phyloP scores from a whole-genome alignment of 2,329 filamentous ascomycete species.

The Fusarium pseudocircinatum region DNA sequence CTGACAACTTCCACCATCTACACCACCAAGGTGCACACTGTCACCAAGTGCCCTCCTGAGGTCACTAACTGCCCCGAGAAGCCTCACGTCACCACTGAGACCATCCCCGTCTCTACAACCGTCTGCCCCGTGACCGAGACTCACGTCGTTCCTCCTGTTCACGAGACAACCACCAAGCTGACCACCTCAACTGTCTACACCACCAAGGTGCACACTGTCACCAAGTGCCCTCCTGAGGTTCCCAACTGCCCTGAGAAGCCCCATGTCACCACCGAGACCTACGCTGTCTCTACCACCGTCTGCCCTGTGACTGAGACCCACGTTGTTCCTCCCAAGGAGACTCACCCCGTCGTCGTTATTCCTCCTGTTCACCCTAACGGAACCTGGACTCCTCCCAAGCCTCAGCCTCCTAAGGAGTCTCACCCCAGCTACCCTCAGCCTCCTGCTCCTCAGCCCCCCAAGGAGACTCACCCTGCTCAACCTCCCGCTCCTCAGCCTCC shows the following conservation, averaged over 20 bases:
- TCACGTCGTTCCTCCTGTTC: not conserved
- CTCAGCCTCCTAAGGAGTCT: slow-evolving; percentile 20
- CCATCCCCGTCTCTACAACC: slow-evolving; percentile 17
- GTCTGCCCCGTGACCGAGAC: slow-evolving; percentile 29
- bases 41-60: slow-evolving; percentile 24
- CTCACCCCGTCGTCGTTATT: not conserved
- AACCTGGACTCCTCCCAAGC: slow-evolving; percentile 23
- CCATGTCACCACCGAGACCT: slow-evolving; percentile 29
- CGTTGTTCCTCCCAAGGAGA: slow-evolving; percentile 7
- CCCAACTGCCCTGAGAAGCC: slow-evolving; percentile 28
- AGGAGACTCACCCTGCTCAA: slow-evolving; percentile 7
- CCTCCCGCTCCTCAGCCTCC: slow-evolving; percentile 4
- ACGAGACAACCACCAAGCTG: slow-evolving; percentile 19
- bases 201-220: slow-evolving; percentile 33
- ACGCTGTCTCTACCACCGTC: slow-evolving; percentile 29
- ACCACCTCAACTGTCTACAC: slow-evolving; percentile 32
- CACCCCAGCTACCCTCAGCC: not conserved
- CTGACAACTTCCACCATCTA: slow-evolving; percentile 33
- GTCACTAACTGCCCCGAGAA: slow-evolving; percentile 8
- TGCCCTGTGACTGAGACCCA: slow-evolving; percentile 32
- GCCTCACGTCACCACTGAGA: slow-evolving; percentile 28
- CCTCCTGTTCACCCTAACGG: slow-evolving; percentile 20
- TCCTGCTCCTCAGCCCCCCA: not conserved
- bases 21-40: slow-evolving; percentile 25
- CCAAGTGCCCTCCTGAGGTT: slow-evolving; percentile 24